Conservation (phyloP, 2,329 filamentous ascomycete species). For the Paracamarosporium sp. region DNA sequence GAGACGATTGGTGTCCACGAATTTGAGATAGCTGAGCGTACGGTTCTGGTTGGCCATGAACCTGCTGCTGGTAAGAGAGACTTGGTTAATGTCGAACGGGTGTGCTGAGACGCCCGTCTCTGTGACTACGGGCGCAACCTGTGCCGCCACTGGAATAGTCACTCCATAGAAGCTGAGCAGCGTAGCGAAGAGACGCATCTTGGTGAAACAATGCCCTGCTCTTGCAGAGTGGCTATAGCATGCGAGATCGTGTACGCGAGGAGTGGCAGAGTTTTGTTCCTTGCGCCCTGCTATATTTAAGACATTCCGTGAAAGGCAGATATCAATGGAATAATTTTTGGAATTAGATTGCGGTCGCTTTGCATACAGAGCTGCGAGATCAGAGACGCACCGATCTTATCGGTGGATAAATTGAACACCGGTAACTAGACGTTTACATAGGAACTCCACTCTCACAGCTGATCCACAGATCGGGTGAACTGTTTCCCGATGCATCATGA, state of each 20-base stretch:
- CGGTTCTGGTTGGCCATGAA: constrained; percentile 56
- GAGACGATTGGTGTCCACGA: constrained; percentile 54
- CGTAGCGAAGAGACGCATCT: constrained; percentile 5
- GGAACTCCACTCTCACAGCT: not conserved
- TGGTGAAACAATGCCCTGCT: not conserved
- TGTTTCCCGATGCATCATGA: not conserved
- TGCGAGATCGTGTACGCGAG: not conserved
- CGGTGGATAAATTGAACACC: not conserved
- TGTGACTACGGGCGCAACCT: constrained; percentile 15
- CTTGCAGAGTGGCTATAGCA: not conserved
- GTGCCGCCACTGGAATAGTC: not conserved
- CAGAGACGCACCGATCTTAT: not conserved
- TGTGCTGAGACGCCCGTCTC: constrained; percentile 46
- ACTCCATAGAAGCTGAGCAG: not conserved
- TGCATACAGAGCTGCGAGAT: not conserved
- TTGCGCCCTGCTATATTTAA: too few species aligned
- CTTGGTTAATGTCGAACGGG: constrained; percentile 50
- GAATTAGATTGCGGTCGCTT: not conserved
- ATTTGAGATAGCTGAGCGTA: constrained; percentile 56
- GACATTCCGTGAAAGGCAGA: too few species aligned
- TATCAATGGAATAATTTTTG: too few species aligned
- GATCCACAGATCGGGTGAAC: not conserved
- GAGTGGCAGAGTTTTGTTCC: too few species aligned
- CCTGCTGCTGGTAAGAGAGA: constrained; percentile 49
- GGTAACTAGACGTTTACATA: not conserved